Percentiles rank a stretch among this genome's conserved stretches.
These are phyloP conservation scores for Pyrenula aspistea DNA, from an alignment of 495 filamentous ascomycete genomes.

Conservation along the genomic window DNA sequence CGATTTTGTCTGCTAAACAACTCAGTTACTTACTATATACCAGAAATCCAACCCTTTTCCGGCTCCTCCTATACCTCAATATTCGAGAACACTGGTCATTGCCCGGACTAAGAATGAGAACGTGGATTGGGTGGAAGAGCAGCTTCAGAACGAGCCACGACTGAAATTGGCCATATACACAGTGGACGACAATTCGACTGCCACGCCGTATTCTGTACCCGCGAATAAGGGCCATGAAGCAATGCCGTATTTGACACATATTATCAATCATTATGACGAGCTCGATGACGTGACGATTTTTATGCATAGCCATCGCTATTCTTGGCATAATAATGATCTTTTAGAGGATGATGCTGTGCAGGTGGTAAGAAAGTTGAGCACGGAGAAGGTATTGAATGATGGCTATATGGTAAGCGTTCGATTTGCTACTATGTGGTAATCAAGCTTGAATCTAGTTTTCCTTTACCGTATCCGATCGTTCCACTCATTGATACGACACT, in stretches of 20 bases:
- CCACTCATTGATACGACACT: too few species aligned
- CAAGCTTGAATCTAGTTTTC: too few species aligned
- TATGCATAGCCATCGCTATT: conserved; percentile 31
- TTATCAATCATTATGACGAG: conserved; percentile 34
- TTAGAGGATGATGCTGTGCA: conserved; percentile 29
- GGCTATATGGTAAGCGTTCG: conserved; percentile 24
- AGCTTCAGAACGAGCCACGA: conserved; percentile 11
- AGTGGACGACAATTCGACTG: conserved; percentile 41
- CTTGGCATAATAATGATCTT: conserved; percentile 31
- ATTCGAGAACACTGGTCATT: conserved; percentile 44
- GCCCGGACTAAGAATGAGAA: conserved; percentile 44
- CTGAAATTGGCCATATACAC: conserved; percentile 33
- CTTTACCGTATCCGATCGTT: too few species aligned
- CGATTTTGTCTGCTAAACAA: not conserved
- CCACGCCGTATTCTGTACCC: conserved; percentile 13
- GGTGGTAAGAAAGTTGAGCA: conserved; percentile 24
- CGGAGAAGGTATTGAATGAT: conserved; percentile 24
- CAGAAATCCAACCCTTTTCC: not conserved
- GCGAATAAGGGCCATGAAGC: conserved; percentile 35
- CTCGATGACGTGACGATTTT: conserved; percentile 35
- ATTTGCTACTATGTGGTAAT: too few species aligned
- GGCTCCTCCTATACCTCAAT: conserved; percentile 5
- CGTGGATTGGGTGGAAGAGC: conserved; percentile 45
- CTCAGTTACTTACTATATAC: not conserved
- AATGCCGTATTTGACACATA: conserved; percentile 38